Evolutionary conservation across 768 basidiomycete genomes (phyloP).

Genomic region (Gloeostereum incarnatum): DNA sequence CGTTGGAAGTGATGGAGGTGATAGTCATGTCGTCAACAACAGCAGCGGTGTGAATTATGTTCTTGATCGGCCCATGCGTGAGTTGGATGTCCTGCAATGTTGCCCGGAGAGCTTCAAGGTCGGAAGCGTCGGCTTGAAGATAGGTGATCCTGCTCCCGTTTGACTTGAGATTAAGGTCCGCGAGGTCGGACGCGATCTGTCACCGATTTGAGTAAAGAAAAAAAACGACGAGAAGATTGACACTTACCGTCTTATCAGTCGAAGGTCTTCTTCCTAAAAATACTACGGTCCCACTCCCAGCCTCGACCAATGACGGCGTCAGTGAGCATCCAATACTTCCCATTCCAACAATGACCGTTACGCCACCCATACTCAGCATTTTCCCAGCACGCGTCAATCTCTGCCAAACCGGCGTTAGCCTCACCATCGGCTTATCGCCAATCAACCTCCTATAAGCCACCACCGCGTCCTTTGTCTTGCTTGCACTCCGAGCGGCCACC

Average conservation of each 20-base stretch:
- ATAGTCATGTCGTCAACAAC: constrained; percentile 18
- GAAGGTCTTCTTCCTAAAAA: constrained; percentile 12
- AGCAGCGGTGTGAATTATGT: constrained; percentile 20
- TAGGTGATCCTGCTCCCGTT: constrained; percentile 12
- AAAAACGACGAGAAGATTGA: not conserved
- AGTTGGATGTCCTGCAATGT: constrained; percentile 12
- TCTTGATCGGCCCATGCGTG: constrained; percentile 14
- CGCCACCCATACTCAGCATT: not conserved
- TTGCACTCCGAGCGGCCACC: not conserved
- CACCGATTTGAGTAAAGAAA: not conserved
- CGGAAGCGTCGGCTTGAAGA: constrained; percentile 17
- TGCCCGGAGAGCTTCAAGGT: constrained; percentile 12
- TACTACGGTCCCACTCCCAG: constrained; percentile 13
- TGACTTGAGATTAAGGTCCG: constrained; percentile 6
- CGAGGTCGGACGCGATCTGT: not conserved
- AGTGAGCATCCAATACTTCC: constrained; percentile 19
- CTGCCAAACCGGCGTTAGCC: not conserved
- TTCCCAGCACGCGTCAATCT: not conserved
- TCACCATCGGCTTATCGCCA: not conserved
- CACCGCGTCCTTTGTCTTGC: constrained; percentile 2
- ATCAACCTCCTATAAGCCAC: constrained; percentile 1
- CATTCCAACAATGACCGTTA: constrained; percentile 22
- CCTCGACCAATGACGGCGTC: constrained; percentile 14
- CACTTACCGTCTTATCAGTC: constrained; percentile 12
- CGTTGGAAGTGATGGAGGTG: constrained; percentile 9